Base-by-base conservation (phyloP, 441 rosid genomes). In the Francoa sonchifolia region DNA sequence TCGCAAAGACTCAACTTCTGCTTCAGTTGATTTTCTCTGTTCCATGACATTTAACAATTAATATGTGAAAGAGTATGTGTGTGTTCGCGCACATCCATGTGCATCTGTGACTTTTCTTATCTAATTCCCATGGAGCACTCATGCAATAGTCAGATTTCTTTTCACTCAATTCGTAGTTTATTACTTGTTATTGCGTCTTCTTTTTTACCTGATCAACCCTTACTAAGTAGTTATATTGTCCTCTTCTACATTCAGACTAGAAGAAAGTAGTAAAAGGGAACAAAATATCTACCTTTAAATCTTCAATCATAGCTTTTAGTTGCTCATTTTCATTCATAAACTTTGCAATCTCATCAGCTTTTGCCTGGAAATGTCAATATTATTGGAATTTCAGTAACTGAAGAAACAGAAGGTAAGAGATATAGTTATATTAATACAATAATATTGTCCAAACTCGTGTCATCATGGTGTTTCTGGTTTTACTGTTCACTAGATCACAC, bases 281-380 rank as follows among this genome's bases (percentile, higher is more conserved):
- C 4, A 19, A 36, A 52, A 59, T 27, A 46, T 46, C 39, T 57
- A 90, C 99, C 96, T 90, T 86, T 68, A 86, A 67, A 49, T 86
- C 86, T 58, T 75, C 86, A 50, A 67, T 65, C 39, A 71, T 65
- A 49, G 61, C 57, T 78, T 86, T 90, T 55, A 82, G 79, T 50
- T 80, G 81, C 76, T 90, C 99, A 61, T 90, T 90, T 65, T 90
- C 95, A 65, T 80, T 85, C 95, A 86, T 86, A 70, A 82, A 40
- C 55, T 71, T 90, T 4, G 94, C 94, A 44, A 92, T 92, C 68
- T 86, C 99, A 72, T 86, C 99, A 58, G 99, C 96, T 67, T 92
- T 92, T 62, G 99, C 92, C 96, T 92, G 69, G 37, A 42, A 69
- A 53, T 36, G 28, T 32, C 22, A 19, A 39, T 20, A 47, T 11